Conservation (phyloP, 495 filamentous ascomycete genomes). For the Podospora appendiculata region DNA sequence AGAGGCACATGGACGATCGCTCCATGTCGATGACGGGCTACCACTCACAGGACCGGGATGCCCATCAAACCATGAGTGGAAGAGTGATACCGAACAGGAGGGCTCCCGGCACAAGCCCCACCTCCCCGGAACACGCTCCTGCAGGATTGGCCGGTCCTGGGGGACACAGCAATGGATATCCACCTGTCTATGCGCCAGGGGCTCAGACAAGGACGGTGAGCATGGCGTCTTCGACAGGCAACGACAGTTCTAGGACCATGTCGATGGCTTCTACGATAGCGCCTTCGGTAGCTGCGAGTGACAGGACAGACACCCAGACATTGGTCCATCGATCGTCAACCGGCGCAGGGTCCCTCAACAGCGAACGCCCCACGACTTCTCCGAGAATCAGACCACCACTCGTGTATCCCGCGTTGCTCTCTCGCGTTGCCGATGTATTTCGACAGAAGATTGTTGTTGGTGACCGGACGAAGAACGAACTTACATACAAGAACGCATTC, state of each 20-base stretch:
- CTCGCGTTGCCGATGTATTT: slow-evolving; percentile 84
- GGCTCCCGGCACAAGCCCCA: slow-evolving; percentile 24
- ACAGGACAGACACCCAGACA: slow-evolving; percentile 30
- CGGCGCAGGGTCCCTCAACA: slow-evolving; percentile 34
- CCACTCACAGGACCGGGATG: slow-evolving; percentile 61
- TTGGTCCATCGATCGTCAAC: slow-evolving; percentile 36
- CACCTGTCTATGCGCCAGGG: slow-evolving; percentile 25
- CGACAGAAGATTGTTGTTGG: slow-evolving; percentile 72
- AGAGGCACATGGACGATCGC: slow-evolving; percentile 75
- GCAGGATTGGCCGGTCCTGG: neutral
- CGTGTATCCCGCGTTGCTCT: slow-evolving; percentile 89
- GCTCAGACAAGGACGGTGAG: slow-evolving; percentile 42
- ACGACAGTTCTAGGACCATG: slow-evolving; percentile 52
- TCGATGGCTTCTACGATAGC: slow-evolving; percentile 72
- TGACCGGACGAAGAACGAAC: slow-evolving; percentile 90
- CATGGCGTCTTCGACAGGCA: slow-evolving; percentile 41
- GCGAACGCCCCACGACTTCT: slow-evolving; percentile 37
- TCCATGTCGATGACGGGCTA: slow-evolving; percentile 95
- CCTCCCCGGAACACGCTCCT: slow-evolving; percentile 8
- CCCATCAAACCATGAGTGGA: slow-evolving; percentile 83
- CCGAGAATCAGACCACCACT: slow-evolving; percentile 58
- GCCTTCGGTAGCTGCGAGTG: slow-evolving; percentile 28
- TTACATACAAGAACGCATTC: slow-evolving; percentile 96
- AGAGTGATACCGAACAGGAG: slow-evolving; percentile 68
- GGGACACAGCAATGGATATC: slow-evolving; percentile 8